These are phyloP conservation scores for Paraphoma chrysanthemicola DNA, from an alignment of 2,329 filamentous ascomycete genomes.

Conservation along the genomic window DNA sequence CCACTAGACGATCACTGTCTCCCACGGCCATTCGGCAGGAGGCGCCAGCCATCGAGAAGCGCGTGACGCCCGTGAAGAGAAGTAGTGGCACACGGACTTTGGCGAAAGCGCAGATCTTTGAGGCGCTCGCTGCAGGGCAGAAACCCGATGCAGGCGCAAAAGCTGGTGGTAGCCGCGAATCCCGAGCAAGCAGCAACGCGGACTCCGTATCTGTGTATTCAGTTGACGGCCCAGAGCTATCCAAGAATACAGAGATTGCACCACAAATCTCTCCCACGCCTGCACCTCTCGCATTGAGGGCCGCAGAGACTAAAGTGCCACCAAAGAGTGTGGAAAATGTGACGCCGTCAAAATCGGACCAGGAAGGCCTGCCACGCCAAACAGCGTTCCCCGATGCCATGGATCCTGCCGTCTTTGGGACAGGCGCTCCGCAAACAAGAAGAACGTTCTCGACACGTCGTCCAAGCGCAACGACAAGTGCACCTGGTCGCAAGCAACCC, in stretches of 20 bases:
- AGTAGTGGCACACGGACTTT: slow-evolving; percentile 34
- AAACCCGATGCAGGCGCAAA: slow-evolving; percentile 9
- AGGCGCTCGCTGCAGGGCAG: slow-evolving; percentile 29
- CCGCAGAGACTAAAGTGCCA: not conserved
- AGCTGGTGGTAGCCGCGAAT: slow-evolving; percentile 5
- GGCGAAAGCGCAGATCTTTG: slow-evolving; percentile 40
- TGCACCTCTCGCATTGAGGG: slow-evolving; percentile 1
- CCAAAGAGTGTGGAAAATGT: not conserved
- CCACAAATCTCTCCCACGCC: slow-evolving; percentile 8
- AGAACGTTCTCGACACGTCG: not conserved
- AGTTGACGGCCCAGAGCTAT: slow-evolving; percentile 3
- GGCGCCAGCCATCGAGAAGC: slow-evolving; percentile 14
- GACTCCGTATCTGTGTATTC: slow-evolving; percentile 24
- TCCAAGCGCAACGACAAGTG: not conserved
- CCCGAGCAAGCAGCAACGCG: slow-evolving; percentile 16
- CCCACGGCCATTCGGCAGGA: not conserved
- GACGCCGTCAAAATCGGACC: not conserved
- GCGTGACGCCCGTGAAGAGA: slow-evolving; percentile 30
- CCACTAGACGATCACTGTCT: not conserved
- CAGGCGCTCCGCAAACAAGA: not conserved
- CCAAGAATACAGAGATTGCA: not conserved
- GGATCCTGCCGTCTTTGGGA: slow-evolving; percentile 9
- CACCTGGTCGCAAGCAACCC: not conserved
- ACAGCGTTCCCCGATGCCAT: not conserved
- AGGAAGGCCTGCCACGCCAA: slow-evolving; percentile 1